phyloP scores from a whole-genome alignment of 352 stramenopile genomes.

The Phytophthora aleatoria region DNA sequence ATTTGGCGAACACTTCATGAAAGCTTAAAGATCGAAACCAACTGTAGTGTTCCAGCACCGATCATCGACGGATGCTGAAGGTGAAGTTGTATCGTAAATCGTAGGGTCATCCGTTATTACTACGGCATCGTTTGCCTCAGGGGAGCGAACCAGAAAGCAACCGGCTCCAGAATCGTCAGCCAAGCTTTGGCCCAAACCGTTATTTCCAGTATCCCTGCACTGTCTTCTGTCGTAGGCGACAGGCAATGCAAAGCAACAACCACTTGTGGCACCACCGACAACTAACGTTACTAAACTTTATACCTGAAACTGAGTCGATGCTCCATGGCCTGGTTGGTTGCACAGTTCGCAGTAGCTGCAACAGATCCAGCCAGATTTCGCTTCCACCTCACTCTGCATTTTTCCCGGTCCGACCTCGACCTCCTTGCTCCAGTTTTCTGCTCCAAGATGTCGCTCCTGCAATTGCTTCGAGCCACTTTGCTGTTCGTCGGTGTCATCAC shows the following conservation, averaged over 20 bases:
- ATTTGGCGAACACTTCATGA: background rate
- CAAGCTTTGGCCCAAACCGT: background rate
- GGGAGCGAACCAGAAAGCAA: background rate
- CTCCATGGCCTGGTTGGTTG: background rate
- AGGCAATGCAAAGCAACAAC: background rate
- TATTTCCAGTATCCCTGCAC: background rate
- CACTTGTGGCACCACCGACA: background rate
- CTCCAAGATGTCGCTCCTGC: slow-evolving; percentile 22
- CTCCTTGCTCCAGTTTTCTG: background rate
- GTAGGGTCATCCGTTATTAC: background rate
- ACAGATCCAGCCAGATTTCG: background rate
- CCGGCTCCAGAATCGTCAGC: too few relatives aligned
- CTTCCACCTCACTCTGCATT: slow-evolving; percentile 25
- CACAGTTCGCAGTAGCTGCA: slow-evolving; percentile 11
- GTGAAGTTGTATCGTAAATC: background rate
- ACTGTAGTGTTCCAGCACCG: too few relatives aligned
- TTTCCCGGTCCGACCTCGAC: slow-evolving; percentile 7
- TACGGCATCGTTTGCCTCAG: background rate
- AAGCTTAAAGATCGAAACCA: too few relatives aligned
- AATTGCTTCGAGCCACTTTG: slow-evolving; percentile 10
- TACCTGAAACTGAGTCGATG: slow-evolving; percentile 10
- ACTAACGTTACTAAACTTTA: slow-evolving; percentile 7
- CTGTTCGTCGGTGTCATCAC: slow-evolving; percentile 11
- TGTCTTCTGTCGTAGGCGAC: slow-evolving; percentile 3
- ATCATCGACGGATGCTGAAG: too few relatives aligned